Evolutionary conservation across 441 rosid species (phyloP), one percentile per base, ranked within the genome.

Genomic region (Francoa sonchifolia): DNA sequence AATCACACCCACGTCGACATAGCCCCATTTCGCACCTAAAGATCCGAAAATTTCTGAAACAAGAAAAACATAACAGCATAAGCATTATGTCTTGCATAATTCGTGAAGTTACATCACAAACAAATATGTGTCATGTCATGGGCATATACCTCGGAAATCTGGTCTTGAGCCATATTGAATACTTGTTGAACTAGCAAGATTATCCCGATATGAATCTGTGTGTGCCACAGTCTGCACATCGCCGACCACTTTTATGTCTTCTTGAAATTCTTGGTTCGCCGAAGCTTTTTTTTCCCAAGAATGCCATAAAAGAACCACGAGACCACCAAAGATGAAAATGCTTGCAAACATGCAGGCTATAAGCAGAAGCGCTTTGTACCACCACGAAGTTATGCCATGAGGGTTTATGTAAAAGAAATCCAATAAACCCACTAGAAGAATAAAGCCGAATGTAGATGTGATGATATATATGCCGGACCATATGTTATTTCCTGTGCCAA

Each of bases 1-100:
- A 1, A 83, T 67, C 1, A 83, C 95, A n/a, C 97, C 95, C 21
- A 74, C 74, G 42, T 87, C 93, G n/a, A 67, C 92, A 40, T 51
- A 26, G 5, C 80, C 95, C 89, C 82, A 80, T 9, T 62, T 60
- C 44, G 61, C 77, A 32, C 71, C 49, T 40, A 60, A 31, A 0
- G 58, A 50, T 59, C 59, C 77, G 49, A 83, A 71, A 31, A 78
- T 74, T 37, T 78, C 95, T 87, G 77, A 76, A 72, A 6, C 28
- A 18, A 12, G 8, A 6, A 19, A 20, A 12, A 5, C n/a, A n/a
- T n/a, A n/a, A n/a, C n/a, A n/a, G n/a, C n/a, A n/a, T n/a, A n/a
- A n/a, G n/a, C n/a, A n/a, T n/a, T n/a, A n/a, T n/a, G n/a, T n/a
- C n/a, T n/a, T n/a, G n/a, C n/a, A n/a, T n/a, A n/a, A n/a, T n/a